Evolutionary conservation across 2,329 filamentous ascomycete genomes (phyloP).

Genomic region (Bipolaris sorokiniana): DNA sequence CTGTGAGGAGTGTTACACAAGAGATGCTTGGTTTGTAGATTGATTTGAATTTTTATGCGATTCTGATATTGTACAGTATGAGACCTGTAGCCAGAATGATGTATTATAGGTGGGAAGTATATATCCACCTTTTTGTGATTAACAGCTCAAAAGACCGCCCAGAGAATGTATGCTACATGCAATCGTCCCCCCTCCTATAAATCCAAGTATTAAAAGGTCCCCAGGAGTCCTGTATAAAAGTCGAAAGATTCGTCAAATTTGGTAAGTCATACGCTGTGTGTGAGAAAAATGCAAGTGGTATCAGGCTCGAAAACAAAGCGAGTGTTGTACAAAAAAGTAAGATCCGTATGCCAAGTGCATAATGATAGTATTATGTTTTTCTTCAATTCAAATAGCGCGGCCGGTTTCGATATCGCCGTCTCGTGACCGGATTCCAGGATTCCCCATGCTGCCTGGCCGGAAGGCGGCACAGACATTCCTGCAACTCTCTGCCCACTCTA

Average conservation of each 20-base stretch:
- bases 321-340: not conserved
- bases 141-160: not conserved
- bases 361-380: too few relatives aligned
- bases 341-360: too few relatives aligned
- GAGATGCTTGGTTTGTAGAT: too few relatives aligned
- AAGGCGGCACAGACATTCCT: slow-evolving; percentile 26
- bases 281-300: not conserved
- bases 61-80: too few relatives aligned
- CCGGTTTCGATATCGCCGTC: slow-evolving; percentile 17
- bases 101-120: not conserved
- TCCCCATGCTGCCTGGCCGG: slow-evolving; percentile 15
- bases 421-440: not conserved
- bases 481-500: slow-evolving; percentile 25
- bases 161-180: not conserved
- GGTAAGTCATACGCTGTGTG: not conserved
- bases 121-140: not conserved
- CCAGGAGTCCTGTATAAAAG: not conserved
- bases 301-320: not conserved
- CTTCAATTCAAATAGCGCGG: not conserved
- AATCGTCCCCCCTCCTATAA: not conserved
- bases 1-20: too few relatives aligned
- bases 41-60: too few relatives aligned
- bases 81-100: too few relatives aligned
- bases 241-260: not conserved
- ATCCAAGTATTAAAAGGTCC: not conserved